Conservation (phyloP, 1,139 yeast genomes). For the Fermentozyma sake region DNA sequence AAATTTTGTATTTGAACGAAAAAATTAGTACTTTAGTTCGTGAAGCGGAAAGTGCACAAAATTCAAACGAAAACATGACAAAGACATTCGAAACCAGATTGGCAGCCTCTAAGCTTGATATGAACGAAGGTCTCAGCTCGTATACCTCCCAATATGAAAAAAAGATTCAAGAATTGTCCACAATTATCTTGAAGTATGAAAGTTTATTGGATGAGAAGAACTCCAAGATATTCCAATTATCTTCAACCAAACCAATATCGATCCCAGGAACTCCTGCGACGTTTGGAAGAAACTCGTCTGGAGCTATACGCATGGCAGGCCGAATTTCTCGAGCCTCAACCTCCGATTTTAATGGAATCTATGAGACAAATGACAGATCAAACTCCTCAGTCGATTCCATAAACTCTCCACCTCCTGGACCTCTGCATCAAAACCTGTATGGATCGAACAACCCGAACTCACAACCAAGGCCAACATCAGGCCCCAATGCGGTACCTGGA, state of each 20-base stretch:
- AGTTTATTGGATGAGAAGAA: slow-evolving; percentile 36
- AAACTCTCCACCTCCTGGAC: slow-evolving; percentile 4
- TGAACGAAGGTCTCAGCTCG: slow-evolving; percentile 9
- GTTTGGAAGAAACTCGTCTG: slow-evolving; percentile 4
- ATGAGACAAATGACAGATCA: slow-evolving; percentile 7
- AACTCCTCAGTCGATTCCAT: slow-evolving; percentile 10
- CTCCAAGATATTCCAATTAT: slow-evolving; percentile 28
- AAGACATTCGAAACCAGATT: slow-evolving; percentile 22
- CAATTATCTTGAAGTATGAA: slow-evolving; percentile 31
- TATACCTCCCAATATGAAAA: slow-evolving; percentile 11
- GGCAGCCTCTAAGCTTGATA: slow-evolving; percentile 21
- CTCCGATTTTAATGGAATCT: slow-evolving; percentile 4
- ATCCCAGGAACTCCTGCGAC: slow-evolving; percentile 23
- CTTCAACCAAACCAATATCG: slow-evolving; percentile 40
- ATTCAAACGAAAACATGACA: slow-evolving; percentile 13
- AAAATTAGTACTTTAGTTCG: slow-evolving; percentile 14
- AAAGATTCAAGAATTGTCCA: slow-evolving; percentile 29
- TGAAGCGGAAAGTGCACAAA: slow-evolving; percentile 14
- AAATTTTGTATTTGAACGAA: slow-evolving; percentile 15
- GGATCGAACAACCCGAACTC: too few species aligned
- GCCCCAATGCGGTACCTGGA: too few species aligned
- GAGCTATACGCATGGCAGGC: slow-evolving; percentile 6
- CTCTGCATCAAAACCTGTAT: slow-evolving; percentile 1
- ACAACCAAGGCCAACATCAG: slow-evolving; percentile 3
- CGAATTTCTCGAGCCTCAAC: slow-evolving; percentile 8